Evolutionary conservation across 495 filamentous ascomycete species (phyloP).

Genomic region (Recurvomyces mirabilis): DNA sequence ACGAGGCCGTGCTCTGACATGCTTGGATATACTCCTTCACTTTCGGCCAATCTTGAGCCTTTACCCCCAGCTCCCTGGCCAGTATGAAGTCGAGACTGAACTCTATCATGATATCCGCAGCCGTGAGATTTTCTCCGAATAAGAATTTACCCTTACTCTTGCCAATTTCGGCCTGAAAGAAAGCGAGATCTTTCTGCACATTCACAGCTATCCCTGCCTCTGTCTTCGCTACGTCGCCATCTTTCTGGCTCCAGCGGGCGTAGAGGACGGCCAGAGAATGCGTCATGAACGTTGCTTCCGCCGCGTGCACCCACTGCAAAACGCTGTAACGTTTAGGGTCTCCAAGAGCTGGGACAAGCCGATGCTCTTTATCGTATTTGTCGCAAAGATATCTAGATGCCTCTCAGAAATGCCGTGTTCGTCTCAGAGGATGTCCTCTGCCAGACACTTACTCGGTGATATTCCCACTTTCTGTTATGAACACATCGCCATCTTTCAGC

Average conservation of each 20-base stretch:
- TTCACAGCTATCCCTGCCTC: conserved; percentile 25
- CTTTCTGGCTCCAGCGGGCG: conserved; percentile 22
- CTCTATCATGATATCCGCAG: conserved; percentile 31
- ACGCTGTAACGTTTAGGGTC: conserved; percentile 21
- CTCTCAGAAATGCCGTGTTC: not conserved
- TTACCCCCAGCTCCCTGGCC: conserved; percentile 23
- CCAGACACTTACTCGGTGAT: conserved; percentile 29
- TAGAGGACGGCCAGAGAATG: conserved; percentile 31
- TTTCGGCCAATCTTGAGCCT: conserved; percentile 16
- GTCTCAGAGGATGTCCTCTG: not conserved
- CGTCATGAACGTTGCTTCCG: conserved; percentile 32
- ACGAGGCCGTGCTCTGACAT: conserved; percentile 20
- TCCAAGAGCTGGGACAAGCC: conserved; percentile 24
- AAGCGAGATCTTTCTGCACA: conserved; percentile 30
- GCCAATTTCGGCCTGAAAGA: conserved; percentile 27
- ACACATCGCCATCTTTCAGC: conserved; percentile 27
- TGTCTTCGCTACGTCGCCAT: conserved; percentile 21
- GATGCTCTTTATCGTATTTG: conserved; percentile 27
- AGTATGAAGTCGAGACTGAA: conserved; percentile 31
- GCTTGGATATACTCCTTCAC: conserved; percentile 18
- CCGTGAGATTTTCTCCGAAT: conserved; percentile 28
- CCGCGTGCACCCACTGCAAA: conserved; percentile 31
- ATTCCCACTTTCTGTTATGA: conserved; percentile 33
- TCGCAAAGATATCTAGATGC: conserved; percentile 29
- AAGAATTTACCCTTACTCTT: conserved; percentile 25